Base-by-base conservation (phyloP, 2,329 filamentous ascomycete species). In the Periconia sp. region DNA sequence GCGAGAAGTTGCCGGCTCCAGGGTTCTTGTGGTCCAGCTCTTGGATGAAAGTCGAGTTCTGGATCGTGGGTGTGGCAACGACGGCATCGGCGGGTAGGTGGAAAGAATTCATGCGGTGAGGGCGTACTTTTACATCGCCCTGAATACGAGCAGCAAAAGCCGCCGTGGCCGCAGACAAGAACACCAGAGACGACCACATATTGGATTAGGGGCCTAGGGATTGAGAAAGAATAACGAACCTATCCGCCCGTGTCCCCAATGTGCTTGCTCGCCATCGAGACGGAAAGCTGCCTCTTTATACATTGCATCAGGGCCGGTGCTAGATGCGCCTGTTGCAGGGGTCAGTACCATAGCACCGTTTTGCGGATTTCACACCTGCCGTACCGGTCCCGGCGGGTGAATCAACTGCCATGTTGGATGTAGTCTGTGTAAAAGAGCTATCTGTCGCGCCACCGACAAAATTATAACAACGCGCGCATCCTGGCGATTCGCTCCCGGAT, bases 31-130 rank as follows among this genome's bases (percentile, higher is more conserved):
- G 47, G 40, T 41, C 37, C 1, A 49, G n/a, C 7, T 20, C 23
- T 19, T 49, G 47, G 7, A 31, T 37, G 37, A 49, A 49, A 7
- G 47, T 49, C n/a, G 43, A 17, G 43, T 45, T 45, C 10, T 37
- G 33, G 15, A 37, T 37, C 33, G 11, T 13, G 33, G 33, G 11
- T 6, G 11, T 37, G 15, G 33, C 11, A 37, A n/a, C 15, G 15
- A n/a, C 11, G 6, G 11, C 10, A n/a, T 37, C 33, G 33, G 33
- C 11, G 13, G 33, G 33, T 11, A 37, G 33, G 10, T 37, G 33
- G 10, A 37, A 37, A 11, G 33, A 37, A n/a, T 37, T 37, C 33
- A 37, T 37, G 6, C 33, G 33, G 33, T 37, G 33, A 37, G 33
- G 33, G 33, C 15, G 33, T 5, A 37, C 33, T 14, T 14, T n/a